A percentile compares a stretch with the other conserved stretches of the same genome.
Conservation (phyloP, 768 basidiomycete genomes). For the Serendipita sp. region DNA sequence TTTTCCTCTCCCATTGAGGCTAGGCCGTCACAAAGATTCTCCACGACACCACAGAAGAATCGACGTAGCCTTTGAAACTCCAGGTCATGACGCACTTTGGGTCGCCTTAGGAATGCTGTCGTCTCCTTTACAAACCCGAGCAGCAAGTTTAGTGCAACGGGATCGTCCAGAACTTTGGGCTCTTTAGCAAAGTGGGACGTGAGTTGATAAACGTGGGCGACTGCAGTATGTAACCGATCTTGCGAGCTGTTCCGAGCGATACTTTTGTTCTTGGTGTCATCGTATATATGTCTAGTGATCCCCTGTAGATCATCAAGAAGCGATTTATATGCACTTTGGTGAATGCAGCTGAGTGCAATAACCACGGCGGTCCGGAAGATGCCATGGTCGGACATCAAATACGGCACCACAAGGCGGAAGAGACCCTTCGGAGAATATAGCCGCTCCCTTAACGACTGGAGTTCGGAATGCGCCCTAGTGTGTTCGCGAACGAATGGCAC, state of each 20-base stretch:
- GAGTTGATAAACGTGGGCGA: slow-evolving; percentile 76
- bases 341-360: slow-evolving; percentile 76
- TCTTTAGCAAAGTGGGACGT: slow-evolving; percentile 64
- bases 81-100: slow-evolving; percentile 57
- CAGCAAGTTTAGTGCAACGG: slow-evolving; percentile 58
- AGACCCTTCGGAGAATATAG: slow-evolving; percentile 67
- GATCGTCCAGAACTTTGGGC: slow-evolving; percentile 48
- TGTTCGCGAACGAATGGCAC: slow-evolving; percentile 39
- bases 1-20: slow-evolving; percentile 39
- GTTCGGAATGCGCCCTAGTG: slow-evolving; percentile 49
- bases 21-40: slow-evolving; percentile 66
- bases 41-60: slow-evolving; percentile 81
- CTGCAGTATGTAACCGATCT: slow-evolving; percentile 66
- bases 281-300: slow-evolving; percentile 70
- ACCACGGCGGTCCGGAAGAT: slow-evolving; percentile 76
- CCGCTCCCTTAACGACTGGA: slow-evolving; percentile 64
- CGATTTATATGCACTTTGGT: slow-evolving; percentile 55
- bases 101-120: slow-evolving; percentile 53
- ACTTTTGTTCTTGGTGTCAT: slow-evolving; percentile 40
- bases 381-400: slow-evolving; percentile 71
- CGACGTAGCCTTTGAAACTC: slow-evolving; percentile 67
- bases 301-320: slow-evolving; percentile 71
- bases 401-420: slow-evolving; percentile 72
- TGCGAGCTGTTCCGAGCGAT: slow-evolving; percentile 49
- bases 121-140: slow-evolving; percentile 78